Percentiles rank a stretch among this genome's conserved stretches.
Evolutionary conservation across 805 yeast genomes (phyloP).

Genomic region (Teunomyces gatunensis): DNA sequence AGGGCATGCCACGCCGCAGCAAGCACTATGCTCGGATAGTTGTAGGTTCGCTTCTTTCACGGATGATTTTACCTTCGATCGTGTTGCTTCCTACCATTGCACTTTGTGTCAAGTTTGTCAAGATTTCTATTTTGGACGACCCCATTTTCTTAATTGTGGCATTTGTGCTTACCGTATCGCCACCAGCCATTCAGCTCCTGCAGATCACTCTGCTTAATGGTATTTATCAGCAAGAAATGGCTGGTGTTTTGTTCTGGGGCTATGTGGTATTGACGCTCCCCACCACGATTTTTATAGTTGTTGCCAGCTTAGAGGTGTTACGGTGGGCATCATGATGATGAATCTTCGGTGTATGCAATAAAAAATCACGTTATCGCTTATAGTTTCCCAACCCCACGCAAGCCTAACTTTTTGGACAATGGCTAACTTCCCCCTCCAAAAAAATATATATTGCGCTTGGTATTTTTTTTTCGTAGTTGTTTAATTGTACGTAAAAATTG

Average conservation of each 20-base stretch:
- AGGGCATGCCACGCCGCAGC: conserved; percentile 65
- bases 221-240: conserved; percentile 77
- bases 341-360: background rate
- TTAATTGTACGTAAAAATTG: too few species aligned
- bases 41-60: conserved; percentile 65
- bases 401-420: too few species aligned
- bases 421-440: too few species aligned
- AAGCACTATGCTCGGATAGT: conserved; percentile 61
- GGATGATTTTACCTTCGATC: conserved; percentile 77
- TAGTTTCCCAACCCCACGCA: background rate
- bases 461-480: too few species aligned
- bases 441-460: too few species aligned
- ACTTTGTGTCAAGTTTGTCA: conserved; percentile 57
- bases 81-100: conserved; percentile 67
- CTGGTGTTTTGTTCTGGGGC: conserved; percentile 80
- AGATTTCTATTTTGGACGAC: conserved; percentile 70
- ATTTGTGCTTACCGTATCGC: conserved; percentile 70
- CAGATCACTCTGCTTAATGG: conserved; percentile 78
- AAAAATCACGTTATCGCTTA: background rate
- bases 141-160: conserved; percentile 79
- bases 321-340: conserved; percentile 19
- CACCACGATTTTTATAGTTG: conserved; percentile 69
- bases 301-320: conserved; percentile 59
- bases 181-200: conserved; percentile 81
- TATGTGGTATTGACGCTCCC: conserved; percentile 75